Conservation (phyloP, 2,329 filamentous ascomycete genomes). For the Cordyceps farinosa region DNA sequence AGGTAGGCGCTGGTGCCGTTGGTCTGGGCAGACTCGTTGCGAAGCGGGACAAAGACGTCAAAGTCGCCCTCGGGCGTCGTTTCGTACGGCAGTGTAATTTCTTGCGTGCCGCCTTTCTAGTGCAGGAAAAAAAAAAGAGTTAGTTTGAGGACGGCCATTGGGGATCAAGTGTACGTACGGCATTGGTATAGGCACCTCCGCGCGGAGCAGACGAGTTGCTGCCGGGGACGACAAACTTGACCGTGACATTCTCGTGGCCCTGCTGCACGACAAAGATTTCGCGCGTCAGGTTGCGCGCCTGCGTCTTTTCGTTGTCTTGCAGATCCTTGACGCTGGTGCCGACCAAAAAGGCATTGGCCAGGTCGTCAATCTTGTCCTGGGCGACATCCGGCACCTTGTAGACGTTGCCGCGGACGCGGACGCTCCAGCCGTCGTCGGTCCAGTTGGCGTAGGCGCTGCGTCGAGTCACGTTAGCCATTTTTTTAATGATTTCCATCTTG, state of each 20-base stretch:
- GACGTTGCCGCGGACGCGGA: conserved; percentile 75
- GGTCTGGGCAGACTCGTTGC: background rate
- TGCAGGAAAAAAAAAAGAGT: background rate
- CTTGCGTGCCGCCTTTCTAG: conserved; percentile 56
- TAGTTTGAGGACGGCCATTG: background rate
- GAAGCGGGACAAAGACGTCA: conserved; percentile 63
- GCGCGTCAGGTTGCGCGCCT: conserved; percentile 70
- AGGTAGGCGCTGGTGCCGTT: conserved; percentile 41
- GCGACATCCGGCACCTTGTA: conserved; percentile 72
- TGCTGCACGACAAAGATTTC: conserved; percentile 76
- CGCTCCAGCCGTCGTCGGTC: conserved; percentile 73
- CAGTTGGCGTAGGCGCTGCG: conserved; percentile 66
- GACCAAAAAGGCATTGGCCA: conserved; percentile 64
- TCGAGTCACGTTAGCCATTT: background rate
- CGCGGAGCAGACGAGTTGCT: conserved; percentile 31
- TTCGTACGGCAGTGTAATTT: conserved; percentile 58
- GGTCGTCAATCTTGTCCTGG: conserved; percentile 59
- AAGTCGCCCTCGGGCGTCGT: conserved; percentile 70
- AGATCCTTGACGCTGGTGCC: conserved; percentile 52
- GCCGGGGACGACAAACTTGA: conserved; percentile 47
- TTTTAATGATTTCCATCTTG: too few species aligned
- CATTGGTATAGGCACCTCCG: conserved; percentile 49
- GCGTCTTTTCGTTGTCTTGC: conserved; percentile 54
- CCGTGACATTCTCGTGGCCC: conserved; percentile 53
- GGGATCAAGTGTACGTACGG: conserved; percentile 28